These are phyloP conservation scores for Phlebiopsis flavidoalba DNA, from an alignment of 768 basidiomycete genomes.

Conservation along the genomic window DNA sequence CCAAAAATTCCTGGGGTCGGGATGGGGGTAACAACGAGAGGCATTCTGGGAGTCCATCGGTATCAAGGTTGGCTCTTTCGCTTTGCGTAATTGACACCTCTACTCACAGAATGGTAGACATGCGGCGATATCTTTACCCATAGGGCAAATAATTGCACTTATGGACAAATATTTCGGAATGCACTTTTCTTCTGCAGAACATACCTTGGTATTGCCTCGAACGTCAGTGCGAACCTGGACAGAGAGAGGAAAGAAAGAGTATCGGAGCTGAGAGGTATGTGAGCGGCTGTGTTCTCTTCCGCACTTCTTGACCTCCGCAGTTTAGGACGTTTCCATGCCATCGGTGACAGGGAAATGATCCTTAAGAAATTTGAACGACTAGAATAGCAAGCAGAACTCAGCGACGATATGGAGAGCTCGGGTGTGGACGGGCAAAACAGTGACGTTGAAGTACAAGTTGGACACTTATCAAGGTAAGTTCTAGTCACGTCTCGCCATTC, in stretches of 20 bases:
- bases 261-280: conserved; percentile 84
- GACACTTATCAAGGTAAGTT: conserved; percentile 76
- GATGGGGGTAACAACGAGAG: conserved; percentile 89
- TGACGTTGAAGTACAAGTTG: conserved; percentile 91
- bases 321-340: conserved; percentile 70
- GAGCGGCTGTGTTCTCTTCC: background rate
- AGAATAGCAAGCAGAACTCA: conserved; percentile 77
- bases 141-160: conserved; percentile 64
- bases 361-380: conserved; percentile 74
- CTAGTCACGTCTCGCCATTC: background rate
- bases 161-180: conserved; percentile 90
- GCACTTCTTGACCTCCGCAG: background rate
- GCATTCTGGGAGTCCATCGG: conserved; percentile 80
- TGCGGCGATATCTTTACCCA: conserved; percentile 86
- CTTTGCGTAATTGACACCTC: background rate
- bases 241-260: conserved; percentile 82
- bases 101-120: conserved; percentile 39
- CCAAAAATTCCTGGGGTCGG: conserved; percentile 86
- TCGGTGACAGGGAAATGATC: conserved; percentile 61
- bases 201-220: conserved; percentile 84
- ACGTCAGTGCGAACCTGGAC: conserved; percentile 69
- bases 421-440: conserved; percentile 85
- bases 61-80: conserved; percentile 59
- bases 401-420: conserved; percentile 67
- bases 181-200: conserved; percentile 67